A percentile compares a stretch with the other conserved stretches of the same genome.
phyloP scores from a whole-genome alignment of 78 protist species.

The Pelomyxa schiedti region DNA sequence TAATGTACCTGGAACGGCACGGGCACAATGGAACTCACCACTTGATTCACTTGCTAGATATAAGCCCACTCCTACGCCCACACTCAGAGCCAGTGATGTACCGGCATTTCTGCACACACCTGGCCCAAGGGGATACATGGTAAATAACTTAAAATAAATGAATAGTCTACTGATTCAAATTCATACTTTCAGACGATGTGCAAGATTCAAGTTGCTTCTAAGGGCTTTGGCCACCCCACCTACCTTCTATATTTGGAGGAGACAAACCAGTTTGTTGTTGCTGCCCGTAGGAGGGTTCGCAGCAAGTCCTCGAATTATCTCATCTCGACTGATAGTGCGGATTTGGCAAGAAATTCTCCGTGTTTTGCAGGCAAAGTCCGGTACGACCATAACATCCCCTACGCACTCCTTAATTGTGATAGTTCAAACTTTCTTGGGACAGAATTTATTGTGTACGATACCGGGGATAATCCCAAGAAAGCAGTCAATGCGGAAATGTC shows the following conservation, averaged over 20 bases:
- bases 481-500: not conserved
- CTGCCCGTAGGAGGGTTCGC: slow-evolving; percentile 38
- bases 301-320: slow-evolving; percentile 30
- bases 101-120: too few relatives aligned
- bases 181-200: too few relatives aligned
- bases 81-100: too few relatives aligned
- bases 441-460: slow-evolving; percentile 5
- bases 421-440: slow-evolving; percentile 1
- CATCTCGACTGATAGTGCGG: not conserved
- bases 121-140: too few relatives aligned
- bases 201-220: not conserved
- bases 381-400: not conserved
- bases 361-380: not conserved
- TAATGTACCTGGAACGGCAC: too few relatives aligned
- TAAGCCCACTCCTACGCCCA: too few relatives aligned
- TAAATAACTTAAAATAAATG: too few relatives aligned
- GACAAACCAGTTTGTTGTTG: slow-evolving; percentile 17
- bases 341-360: not conserved
- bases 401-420: not conserved
- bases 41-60: too few relatives aligned
- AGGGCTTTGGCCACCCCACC: not conserved
- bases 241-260: slow-evolving; percentile 29
- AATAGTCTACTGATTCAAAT: too few relatives aligned
- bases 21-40: too few relatives aligned
- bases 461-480: not conserved